Conservation (phyloP, 805 yeast genomes). For the Candida montana region DNA sequence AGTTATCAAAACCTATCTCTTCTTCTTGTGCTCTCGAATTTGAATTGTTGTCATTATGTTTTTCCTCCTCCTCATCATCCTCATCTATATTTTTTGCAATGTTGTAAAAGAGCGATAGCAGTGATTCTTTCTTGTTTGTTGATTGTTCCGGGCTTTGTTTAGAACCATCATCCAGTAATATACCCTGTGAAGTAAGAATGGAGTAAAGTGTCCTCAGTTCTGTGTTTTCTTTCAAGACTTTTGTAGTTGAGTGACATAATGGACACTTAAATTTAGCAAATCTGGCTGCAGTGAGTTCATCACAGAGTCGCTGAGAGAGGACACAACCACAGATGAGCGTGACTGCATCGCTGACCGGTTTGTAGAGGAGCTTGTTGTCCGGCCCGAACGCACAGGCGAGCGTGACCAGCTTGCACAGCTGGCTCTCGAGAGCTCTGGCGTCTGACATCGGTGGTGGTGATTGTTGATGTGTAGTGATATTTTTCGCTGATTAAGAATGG, state of each 20-base stretch:
- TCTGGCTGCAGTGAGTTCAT: constrained; percentile 12
- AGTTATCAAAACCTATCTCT: not conserved
- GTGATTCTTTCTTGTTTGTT: constrained; percentile 22
- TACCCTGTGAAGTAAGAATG: constrained; percentile 2
- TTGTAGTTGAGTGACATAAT: constrained; percentile 12
- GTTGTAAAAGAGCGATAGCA: constrained; percentile 29
- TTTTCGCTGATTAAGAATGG: too few relatives aligned
- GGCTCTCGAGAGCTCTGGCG: too few relatives aligned
- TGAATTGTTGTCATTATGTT: constrained; percentile 7
- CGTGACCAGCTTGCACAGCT: not conserved
- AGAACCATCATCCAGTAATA: constrained; percentile 1
- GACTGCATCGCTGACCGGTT: constrained; percentile 21
- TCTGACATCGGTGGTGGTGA: not conserved
- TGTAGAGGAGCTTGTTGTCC: constrained; percentile 4
- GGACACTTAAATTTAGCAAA: constrained; percentile 18
- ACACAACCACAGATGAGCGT: constrained; percentile 38
- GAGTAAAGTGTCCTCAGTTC: constrained; percentile 16
- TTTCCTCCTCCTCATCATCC: not conserved
- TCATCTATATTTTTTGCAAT: constrained; percentile 22
- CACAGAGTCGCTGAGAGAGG: constrained; percentile 29
- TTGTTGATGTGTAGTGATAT: not conserved
- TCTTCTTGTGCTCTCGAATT: too few relatives aligned
- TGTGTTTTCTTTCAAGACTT: constrained; percentile 7
- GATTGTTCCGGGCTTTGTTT: not conserved
- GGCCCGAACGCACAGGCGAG: constrained; percentile 1